Conservation (phyloP, 2,329 filamentous ascomycete species). For the Aspergillus sp. region DNA sequence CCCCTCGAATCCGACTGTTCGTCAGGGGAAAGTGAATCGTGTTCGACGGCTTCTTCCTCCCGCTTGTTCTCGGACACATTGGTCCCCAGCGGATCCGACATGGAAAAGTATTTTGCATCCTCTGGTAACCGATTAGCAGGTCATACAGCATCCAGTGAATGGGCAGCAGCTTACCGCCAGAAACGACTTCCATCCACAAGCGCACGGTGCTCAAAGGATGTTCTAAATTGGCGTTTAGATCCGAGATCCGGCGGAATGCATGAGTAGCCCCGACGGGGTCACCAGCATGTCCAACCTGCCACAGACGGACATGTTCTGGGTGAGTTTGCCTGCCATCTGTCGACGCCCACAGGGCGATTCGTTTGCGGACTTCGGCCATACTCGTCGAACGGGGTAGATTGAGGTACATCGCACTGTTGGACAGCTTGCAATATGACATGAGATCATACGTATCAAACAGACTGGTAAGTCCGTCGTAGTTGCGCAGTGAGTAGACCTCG, state of each 20-base stretch:
- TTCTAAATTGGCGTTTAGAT: slow-evolving; percentile 21
- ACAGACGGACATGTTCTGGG: slow-evolving; percentile 31
- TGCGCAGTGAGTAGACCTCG: slow-evolving; percentile 31
- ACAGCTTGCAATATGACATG: slow-evolving; percentile 29
- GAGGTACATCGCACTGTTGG: slow-evolving; percentile 27
- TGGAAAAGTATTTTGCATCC: slow-evolving; percentile 28
- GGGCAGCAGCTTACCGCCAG: slow-evolving; percentile 20
- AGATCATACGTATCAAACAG: slow-evolving; percentile 37
- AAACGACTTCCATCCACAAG: slow-evolving; percentile 32
- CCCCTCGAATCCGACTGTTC: background rate
- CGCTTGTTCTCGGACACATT: slow-evolving; percentile 18
- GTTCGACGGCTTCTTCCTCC: slow-evolving; percentile 22
- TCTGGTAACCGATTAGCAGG: slow-evolving; percentile 12
- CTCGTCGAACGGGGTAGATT: slow-evolving; percentile 24
- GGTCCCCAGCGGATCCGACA: slow-evolving; percentile 22
- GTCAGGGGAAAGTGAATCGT: slow-evolving; percentile 3
- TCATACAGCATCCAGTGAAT: background rate
- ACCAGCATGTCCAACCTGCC: slow-evolving; percentile 30
- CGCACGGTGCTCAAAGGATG: slow-evolving; percentile 19
- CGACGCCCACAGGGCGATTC: slow-evolving; percentile 24
- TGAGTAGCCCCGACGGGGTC: slow-evolving; percentile 24
- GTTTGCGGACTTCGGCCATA: slow-evolving; percentile 29
- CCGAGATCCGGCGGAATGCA: slow-evolving; percentile 24
- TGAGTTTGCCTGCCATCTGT: slow-evolving; percentile 13
- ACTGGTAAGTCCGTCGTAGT: slow-evolving; percentile 25